Conservation (phyloP, 2,329 filamentous ascomycete genomes). For the Venturia aucupariae region DNA sequence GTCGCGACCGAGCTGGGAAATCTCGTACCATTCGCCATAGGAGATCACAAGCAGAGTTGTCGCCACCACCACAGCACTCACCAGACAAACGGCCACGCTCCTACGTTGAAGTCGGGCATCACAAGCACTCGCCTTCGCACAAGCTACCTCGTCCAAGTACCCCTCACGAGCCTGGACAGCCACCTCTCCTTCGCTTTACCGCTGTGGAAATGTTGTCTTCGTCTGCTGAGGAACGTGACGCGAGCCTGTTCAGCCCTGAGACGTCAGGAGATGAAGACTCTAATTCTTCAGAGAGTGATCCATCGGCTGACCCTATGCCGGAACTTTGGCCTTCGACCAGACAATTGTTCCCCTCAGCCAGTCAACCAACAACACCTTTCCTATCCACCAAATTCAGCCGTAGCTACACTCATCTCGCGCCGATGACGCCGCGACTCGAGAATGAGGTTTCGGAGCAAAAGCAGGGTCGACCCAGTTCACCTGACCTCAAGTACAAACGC, state of each 20-base stretch:
- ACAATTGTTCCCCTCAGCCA: slow-evolving; percentile 13
- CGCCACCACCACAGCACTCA: slow-evolving; percentile 5
- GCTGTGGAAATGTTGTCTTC: neutral
- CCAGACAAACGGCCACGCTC: slow-evolving; percentile 1
- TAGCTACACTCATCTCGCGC: slow-evolving; percentile 15
- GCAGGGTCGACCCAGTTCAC: slow-evolving; percentile 24
- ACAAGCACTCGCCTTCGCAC: slow-evolving; percentile 6
- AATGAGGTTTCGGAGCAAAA: slow-evolving; percentile 17
- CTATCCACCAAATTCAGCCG: neutral
- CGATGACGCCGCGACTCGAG: slow-evolving; percentile 19
- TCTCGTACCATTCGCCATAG: neutral
- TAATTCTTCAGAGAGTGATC: slow-evolving; percentile 9
- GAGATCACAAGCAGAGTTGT: neutral
- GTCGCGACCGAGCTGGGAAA: slow-evolving; percentile 1
- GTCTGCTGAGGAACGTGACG: neutral
- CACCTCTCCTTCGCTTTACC: neutral
- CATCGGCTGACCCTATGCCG: slow-evolving; percentile 1
- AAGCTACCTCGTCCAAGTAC: neutral
- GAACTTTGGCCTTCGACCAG: slow-evolving; percentile 17
- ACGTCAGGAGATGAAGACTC: slow-evolving; percentile 12
- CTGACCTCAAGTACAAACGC: slow-evolving; percentile 33
- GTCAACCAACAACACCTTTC: slow-evolving; percentile 14
- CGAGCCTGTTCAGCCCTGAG: neutral
- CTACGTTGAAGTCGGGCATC: neutral
- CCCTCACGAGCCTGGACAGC: slow-evolving; percentile 4